Percentiles rank a stretch among this genome's conserved stretches.
Conservation (phyloP, 163 green algal genomes). For the Scenedesmus sp. region DNA sequence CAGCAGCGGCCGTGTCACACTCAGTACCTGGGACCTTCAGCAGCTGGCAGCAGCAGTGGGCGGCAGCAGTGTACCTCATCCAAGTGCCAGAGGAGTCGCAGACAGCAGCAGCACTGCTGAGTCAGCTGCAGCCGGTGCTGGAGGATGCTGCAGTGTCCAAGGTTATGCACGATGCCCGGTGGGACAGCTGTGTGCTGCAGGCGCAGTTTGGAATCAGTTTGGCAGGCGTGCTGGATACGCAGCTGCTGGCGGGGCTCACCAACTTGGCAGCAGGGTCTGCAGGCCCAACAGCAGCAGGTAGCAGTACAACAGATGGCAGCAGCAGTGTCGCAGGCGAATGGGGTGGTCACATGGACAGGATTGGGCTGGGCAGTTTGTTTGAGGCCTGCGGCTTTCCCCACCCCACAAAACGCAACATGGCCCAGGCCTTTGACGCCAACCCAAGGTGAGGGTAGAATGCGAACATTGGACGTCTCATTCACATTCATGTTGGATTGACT, state of each 20-base stretch:
- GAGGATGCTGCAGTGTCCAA: neutral
- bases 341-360: neutral
- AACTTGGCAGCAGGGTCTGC: neutral
- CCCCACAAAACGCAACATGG: neutral
- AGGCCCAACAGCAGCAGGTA: neutral
- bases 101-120: neutral
- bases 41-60: neutral
- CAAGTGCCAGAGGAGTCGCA: neutral
- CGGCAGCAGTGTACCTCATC: neutral
- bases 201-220: neutral
- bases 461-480: too few species aligned
- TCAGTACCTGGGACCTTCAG: too few species aligned
- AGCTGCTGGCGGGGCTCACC: slow-evolving; percentile 34
- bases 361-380: too few species aligned
- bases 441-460: neutral
- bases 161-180: neutral
- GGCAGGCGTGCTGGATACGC: slow-evolving; percentile 31
- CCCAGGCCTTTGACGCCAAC: neutral
- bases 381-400: slow-evolving; percentile 3
- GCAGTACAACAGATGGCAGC: neutral
- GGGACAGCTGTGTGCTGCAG: slow-evolving; percentile 29
- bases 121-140: neutral
- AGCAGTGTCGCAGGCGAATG: neutral
- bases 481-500: too few species aligned
- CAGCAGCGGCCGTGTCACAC: neutral